phyloP scores from a whole-genome alignment of 2,329 filamentous ascomycete species.

The Trichophyton schoenleinii region DNA sequence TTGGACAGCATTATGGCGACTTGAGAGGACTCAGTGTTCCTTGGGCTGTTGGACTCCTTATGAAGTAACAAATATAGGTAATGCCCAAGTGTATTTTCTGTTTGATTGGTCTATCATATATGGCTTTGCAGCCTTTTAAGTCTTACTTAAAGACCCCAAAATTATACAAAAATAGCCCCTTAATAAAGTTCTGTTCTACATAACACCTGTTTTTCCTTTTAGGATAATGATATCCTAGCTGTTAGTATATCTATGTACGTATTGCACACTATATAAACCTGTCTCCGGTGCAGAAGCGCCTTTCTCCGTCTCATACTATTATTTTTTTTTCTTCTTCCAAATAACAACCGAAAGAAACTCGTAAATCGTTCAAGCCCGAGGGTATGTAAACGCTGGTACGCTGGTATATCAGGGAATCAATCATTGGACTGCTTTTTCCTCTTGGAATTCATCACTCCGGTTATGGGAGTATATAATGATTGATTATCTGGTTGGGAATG shows the following conservation, averaged over 20 bases:
- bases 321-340: neutral
- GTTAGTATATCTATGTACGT: neutral
- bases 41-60: conserved; percentile 49
- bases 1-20: conserved; percentile 56
- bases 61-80: conserved; percentile 30
- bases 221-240: neutral
- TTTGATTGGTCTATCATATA: neutral
- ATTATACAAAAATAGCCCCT: no score
- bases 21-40: conserved; percentile 51
- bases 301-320: neutral
- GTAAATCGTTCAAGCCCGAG: neutral
- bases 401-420: neutral
- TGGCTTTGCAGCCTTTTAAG: neutral
- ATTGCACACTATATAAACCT: neutral
- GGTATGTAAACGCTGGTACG: neutral
- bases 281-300: neutral
- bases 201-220: neutral
- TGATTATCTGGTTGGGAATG: neutral
- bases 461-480: neutral
- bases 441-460: neutral
- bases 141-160: no score
- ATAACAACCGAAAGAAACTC: neutral
- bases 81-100: neutral
- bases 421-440: neutral
- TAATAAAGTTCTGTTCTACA: neutral